Evolutionary conservation across 2,329 filamentous ascomycete species (phyloP), one percentile per base, ranked within the genome.

Genomic region (Ophiosphaerella herpotricha): DNA sequence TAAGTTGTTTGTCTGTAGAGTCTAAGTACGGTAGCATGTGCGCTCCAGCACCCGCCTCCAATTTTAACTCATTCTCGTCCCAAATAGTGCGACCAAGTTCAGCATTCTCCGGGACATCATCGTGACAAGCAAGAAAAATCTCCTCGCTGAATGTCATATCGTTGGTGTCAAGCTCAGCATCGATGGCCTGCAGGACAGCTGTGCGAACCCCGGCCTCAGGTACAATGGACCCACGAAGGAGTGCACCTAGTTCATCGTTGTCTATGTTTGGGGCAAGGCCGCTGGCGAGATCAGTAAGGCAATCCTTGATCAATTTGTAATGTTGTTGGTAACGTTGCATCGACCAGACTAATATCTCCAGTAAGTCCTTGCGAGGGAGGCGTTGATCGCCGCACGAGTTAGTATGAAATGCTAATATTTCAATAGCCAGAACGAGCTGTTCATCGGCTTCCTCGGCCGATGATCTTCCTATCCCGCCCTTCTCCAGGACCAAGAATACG

Each of bases 241-340:
- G 81, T 13, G 90, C 84, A 9, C 79, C 75, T 48, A 94, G 86
- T 74, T 99, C 95, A 1, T 82, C 75, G 3, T 80, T 71, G 48
- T 74, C 86, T 58, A 97, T 91, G 63, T 91, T 96, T 2, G 89
- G 85, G 3, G 93, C 88, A 43, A 97, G 82, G 57, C 88, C 92
- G 52, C 91, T 86, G 64, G 90, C 90, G 58, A 95, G 82, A 70
- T 97, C 91, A 46, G 88, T 82, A 56, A 99, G 84, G 65, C 91
- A 96, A 73, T 99, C 94, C 72, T 93, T 96, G 75, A 97, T 85
- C 50, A 92, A 79, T 74, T 96, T 96, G 78, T 97, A 97, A 74
- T 99, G 94, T 67, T 96, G 91, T 38, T 86, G 88, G 71, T 96
- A 96, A 52, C 77, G 83, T 69, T 95, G 90, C 89, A 99, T 95